phyloP scores from a whole-genome alignment of 768 basidiomycete species.

The Suillus decipiens region DNA sequence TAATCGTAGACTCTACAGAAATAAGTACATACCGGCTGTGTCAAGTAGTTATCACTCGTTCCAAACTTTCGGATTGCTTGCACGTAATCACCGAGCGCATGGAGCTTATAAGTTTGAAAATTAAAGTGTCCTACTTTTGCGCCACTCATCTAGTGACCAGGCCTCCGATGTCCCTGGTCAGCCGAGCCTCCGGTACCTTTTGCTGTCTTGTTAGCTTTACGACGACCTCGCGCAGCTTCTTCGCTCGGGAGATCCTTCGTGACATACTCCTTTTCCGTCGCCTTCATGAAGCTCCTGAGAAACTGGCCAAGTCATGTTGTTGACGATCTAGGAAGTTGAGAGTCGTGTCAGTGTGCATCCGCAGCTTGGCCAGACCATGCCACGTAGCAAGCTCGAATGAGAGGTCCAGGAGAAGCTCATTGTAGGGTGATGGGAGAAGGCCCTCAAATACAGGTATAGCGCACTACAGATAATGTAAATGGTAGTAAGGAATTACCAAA shows the following conservation, averaged over 20 bases:
- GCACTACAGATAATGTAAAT: conserved; percentile 19
- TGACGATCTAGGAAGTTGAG: too few species aligned
- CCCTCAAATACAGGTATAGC: conserved; percentile 33
- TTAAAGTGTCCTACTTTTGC: conserved; percentile 3
- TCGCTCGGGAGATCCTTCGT: conserved; percentile 42
- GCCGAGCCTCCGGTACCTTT: not conserved
- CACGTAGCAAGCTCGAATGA: conserved; percentile 26
- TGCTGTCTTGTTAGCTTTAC: not conserved
- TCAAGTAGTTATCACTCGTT: conserved; percentile 38
- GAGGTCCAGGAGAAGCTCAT: conserved; percentile 8
- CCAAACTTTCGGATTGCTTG: conserved; percentile 23
- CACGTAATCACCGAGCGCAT: conserved; percentile 17
- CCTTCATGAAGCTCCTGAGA: conserved; percentile 7
- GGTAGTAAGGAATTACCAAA: not conserved
- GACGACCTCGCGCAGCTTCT: conserved; percentile 28
- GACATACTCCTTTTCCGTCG: conserved; percentile 16
- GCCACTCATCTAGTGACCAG: not conserved
- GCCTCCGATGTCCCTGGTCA: too few species aligned
- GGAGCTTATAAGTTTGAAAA: conserved; percentile 15
- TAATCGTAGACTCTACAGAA: not conserved
- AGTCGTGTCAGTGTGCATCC: too few species aligned
- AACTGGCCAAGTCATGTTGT: conserved; percentile 18
- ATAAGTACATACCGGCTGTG: conserved; percentile 23
- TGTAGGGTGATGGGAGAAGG: conserved; percentile 15
- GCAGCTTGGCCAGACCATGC: conserved; percentile 15